Conservation (phyloP, 345 rosid species). For the Anacardium occidentale region DNA sequence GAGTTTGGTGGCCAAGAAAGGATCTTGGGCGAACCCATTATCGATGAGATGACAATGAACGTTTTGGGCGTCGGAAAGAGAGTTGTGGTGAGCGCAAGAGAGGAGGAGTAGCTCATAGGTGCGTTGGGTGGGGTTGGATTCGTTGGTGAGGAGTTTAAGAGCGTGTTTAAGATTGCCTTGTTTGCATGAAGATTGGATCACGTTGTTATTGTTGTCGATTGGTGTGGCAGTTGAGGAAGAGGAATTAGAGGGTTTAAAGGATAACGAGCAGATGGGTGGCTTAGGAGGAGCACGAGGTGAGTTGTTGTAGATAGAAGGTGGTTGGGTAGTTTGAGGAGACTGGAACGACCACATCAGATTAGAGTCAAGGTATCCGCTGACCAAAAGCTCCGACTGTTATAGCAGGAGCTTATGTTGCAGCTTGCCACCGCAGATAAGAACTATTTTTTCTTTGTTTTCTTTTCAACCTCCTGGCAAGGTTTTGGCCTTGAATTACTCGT, state of each 20-base stretch:
- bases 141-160: constrained; percentile 53
- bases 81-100: constrained; percentile 54
- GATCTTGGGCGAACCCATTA: constrained; percentile 84
- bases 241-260: too few relatives aligned
- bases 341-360: too few relatives aligned
- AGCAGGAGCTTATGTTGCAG: too few relatives aligned
- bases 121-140: constrained; percentile 66
- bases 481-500: too few relatives aligned
- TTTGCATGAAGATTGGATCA: constrained; percentile 65
- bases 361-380: too few relatives aligned
- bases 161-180: constrained; percentile 76
- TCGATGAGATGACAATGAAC: constrained; percentile 62
- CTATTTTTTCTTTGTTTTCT: too few relatives aligned
- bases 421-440: too few relatives aligned
- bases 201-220: constrained; percentile 37
- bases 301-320: constrained; percentile 23
- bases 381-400: too few relatives aligned
- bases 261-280: constrained; percentile 13
- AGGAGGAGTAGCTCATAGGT: constrained; percentile 83
- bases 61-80: constrained; percentile 52
- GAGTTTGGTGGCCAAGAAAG: constrained; percentile 91
- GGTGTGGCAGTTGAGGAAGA: constrained; percentile 14
- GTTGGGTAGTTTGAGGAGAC: constrained; percentile 19
- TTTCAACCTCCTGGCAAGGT: too few relatives aligned
- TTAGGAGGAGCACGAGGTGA: constrained; percentile 30